Conservation (phyloP, 1,284 basidiomycete genomes). For the Dichomitus squalens region DNA sequence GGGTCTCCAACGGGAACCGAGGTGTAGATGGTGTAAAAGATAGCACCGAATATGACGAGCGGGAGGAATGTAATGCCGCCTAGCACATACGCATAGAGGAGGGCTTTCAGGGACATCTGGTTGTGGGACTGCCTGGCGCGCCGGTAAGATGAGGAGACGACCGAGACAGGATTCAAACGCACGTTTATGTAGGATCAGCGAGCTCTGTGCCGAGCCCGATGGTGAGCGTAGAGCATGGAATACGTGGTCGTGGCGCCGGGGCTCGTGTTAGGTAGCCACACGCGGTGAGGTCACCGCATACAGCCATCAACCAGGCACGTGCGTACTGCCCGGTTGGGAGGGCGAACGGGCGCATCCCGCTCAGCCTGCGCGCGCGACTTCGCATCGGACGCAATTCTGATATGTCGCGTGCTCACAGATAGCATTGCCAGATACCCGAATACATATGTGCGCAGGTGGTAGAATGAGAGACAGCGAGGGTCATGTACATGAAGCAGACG, state of each 20-base stretch:
- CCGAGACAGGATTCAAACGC: neutral
- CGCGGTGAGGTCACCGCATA: conserved; percentile 26
- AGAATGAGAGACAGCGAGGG: neutral
- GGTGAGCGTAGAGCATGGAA: conserved; percentile 25
- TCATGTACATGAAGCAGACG: conserved; percentile 2
- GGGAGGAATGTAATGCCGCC: conserved; percentile 89
- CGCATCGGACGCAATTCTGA: neutral
- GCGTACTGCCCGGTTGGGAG: conserved; percentile 1
- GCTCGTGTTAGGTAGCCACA: conserved; percentile 6
- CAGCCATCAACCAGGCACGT: conserved; percentile 20
- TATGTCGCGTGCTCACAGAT: neutral
- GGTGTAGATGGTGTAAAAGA: conserved; percentile 73
- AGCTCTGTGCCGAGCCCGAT: conserved; percentile 21
- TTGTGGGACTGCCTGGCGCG: neutral
- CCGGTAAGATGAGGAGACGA: neutral
- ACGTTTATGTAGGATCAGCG: conserved; percentile 10
- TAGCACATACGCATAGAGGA: conserved; percentile 82
- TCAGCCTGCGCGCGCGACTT: neutral
- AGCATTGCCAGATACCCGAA: neutral
- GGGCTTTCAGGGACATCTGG: conserved; percentile 61
- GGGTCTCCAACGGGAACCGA: conserved; percentile 72
- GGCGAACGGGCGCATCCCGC: neutral
- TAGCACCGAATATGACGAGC: conserved; percentile 55
- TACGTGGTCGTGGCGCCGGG: conserved; percentile 21
- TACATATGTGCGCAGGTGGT: neutral